Conservation (phyloP, 805 yeast genomes). For the Kazachstania kunashirensis region DNA sequence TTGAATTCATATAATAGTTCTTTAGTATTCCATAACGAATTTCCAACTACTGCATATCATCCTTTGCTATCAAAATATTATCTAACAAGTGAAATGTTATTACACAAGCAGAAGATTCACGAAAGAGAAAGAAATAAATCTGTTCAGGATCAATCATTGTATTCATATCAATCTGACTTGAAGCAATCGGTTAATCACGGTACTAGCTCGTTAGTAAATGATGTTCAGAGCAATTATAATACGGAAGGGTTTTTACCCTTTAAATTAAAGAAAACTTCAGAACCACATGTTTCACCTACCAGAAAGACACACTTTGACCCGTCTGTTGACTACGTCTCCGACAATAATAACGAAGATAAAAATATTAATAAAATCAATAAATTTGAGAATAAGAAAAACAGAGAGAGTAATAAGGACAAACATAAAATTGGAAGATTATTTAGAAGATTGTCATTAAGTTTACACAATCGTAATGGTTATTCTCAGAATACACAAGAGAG, state of each 20-base stretch:
- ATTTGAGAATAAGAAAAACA: too few relatives aligned
- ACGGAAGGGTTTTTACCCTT: constrained; percentile 22
- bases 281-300: constrained; percentile 39
- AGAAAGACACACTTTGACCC: constrained; percentile 17
- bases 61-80: constrained; percentile 81
- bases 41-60: constrained; percentile 75
- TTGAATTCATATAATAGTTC: too few relatives aligned
- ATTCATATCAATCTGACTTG: too few relatives aligned
- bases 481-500: too few relatives aligned
- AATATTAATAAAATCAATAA: neutral
- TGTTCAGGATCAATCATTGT: too few relatives aligned
- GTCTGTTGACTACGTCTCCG: neutral
- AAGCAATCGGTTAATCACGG: too few relatives aligned
- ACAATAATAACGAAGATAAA: neutral
- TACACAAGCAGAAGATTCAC: constrained; percentile 18
- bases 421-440: constrained; percentile 5
- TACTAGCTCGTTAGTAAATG: too few relatives aligned
- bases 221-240: too few relatives aligned
- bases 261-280: constrained; percentile 36
- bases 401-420: constrained; percentile 2
- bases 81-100: constrained; percentile 76
- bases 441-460: constrained; percentile 8
- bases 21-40: too few relatives aligned
- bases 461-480: constrained; percentile 8
- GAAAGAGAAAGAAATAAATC: neutral